Percentiles rank a stretch among this genome's conserved stretches.
Evolutionary conservation across 352 stramenopile species (phyloP).

Genomic region (Phytophthora agathidicida): DNA sequence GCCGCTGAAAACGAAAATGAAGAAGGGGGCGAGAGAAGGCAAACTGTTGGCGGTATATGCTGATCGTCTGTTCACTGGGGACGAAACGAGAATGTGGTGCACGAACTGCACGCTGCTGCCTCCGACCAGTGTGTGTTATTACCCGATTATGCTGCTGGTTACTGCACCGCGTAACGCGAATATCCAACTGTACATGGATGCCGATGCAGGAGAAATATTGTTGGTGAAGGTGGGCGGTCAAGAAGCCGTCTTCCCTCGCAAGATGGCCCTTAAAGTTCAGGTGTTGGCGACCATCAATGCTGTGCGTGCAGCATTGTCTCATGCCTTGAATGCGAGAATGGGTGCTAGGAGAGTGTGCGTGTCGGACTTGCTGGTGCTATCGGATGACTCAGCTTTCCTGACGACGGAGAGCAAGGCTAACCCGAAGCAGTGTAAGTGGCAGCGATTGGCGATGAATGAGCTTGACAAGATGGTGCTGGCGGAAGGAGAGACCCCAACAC

Average conservation of each 20-base stretch:
- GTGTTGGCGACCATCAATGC: constrained; percentile 53
- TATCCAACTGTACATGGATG: constrained; percentile 74
- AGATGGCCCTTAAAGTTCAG: constrained; percentile 49
- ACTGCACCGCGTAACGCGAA: constrained; percentile 49
- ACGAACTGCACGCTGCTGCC: constrained; percentile 81
- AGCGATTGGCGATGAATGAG: constrained; percentile 49
- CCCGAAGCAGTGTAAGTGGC: constrained; percentile 49
- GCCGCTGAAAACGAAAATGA: constrained; percentile 24
- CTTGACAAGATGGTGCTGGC: constrained; percentile 32
- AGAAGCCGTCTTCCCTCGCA: constrained; percentile 49
- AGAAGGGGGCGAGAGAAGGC: constrained; percentile 24
- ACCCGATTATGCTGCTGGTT: constrained; percentile 61
- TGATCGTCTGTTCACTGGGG: constrained; percentile 76
- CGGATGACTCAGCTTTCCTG: constrained; percentile 53
- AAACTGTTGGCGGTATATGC: constrained; percentile 70
- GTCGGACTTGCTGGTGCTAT: constrained; percentile 45
- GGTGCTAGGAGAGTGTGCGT: constrained; percentile 34
- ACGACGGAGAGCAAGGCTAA: constrained; percentile 48
- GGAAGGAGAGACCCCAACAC: constrained; percentile 31
- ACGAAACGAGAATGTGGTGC: constrained; percentile 81
- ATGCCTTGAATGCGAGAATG: constrained; percentile 47
- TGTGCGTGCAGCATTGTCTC: constrained; percentile 59
- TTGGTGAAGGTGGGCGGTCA: constrained; percentile 69
- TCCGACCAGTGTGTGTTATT: constrained; percentile 60
- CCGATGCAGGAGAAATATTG: constrained; percentile 52